Evolutionary conservation across 2,329 filamentous ascomycete species (phyloP), one percentile per base, ranked within the genome.

Genomic region (Pseudopithomyces chartarum): DNA sequence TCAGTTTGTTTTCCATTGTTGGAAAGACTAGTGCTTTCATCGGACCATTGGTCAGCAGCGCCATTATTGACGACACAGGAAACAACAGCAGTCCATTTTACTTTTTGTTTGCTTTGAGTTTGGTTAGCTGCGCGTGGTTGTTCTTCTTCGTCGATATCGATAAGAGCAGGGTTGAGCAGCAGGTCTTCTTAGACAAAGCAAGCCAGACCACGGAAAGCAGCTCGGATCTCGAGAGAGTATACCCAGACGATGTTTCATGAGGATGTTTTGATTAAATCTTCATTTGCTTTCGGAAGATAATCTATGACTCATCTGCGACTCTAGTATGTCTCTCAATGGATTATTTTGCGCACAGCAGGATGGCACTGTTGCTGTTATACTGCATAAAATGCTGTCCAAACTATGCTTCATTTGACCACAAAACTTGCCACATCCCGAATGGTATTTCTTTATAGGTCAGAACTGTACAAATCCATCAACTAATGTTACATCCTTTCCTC

Each of bases 11-110:
- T 74, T 86, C 83, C 59, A 88, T 90, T 63, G 83, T 89, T 26
- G 87, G 87, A 43, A 90, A 90, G 74, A 87, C 87, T 0, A 86
- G 83, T 7, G 85, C 83, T 1, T 90, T 89, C 63, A 88, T 90
- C 54, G 87, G 87, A 0, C 88, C 87, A 0, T 76, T 90, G 23
- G 86, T 90, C n/a, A 86, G 83, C 55, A 85, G 82, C 59, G 87
- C 87, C 6, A 90, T 90, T 56, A 89, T 90, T 54, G 87, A 90
- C 67, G 84, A 83, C 0, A 81, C 80, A 6, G 80, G 73, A 2
- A 84, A 88, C 65, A 83, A 84, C 52, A 85, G 80, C 23, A 83
- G 82, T 7, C 87, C 87, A 0, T 90, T 90, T 58, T 89, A 88
- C 63, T 90, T 90, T 56, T 65, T 90, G 59, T 67, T 68, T 39